Base-by-base conservation (phyloP, 1,284 basidiomycete species). In the Sparassis latifolia region DNA sequence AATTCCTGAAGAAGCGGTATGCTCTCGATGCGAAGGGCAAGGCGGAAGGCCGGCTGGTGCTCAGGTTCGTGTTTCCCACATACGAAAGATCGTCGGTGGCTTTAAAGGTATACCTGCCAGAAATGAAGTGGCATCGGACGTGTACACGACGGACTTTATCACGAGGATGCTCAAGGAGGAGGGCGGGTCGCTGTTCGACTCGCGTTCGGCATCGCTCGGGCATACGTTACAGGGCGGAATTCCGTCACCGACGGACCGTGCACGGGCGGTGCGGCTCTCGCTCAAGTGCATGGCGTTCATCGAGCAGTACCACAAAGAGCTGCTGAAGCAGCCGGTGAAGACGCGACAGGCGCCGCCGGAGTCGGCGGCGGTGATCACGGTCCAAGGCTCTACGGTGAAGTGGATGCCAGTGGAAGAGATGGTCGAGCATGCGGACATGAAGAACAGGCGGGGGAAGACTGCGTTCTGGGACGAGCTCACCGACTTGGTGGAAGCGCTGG, bases 171-270 rank as follows among this genome's bases (percentile, higher is more conserved):
- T 97, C 69, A 89, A 89, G 61, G 94, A 97, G 64, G 96, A 99
- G 70, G 96, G 96, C 42, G 82, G 84, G 12, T 66, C 77, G 5
- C 75, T 97, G n/a, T 99, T 98, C 64, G 97, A 99, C 71, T 85
- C 96, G 20, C 87, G 97, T 45, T 89, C 84, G 9, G 97, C 96
- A 12, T 87, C 90, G 2, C 83, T 99, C 27, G 96, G 97, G 7
- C 97, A 99, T 72, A 97, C 94, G 2, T 75, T 99, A 6, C 96
- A 99, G 66, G 96, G 96, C 20, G 93, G 93, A 4, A 86, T 92
- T 3, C 96, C 96, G 2, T 96, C 94, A 0, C 96, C 96, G 0
- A 78, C 92, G 57, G 97, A 99, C 72, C 89, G 96, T 52, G 85
- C 89, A 0, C 87, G 93, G 20, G 96, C 93, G 1, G 89, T 91